Percentiles rank a stretch among this genome's conserved stretches.
phyloP scores from a whole-genome alignment of 768 basidiomycete genomes.

The Symmetrospora coprosmae region DNA sequence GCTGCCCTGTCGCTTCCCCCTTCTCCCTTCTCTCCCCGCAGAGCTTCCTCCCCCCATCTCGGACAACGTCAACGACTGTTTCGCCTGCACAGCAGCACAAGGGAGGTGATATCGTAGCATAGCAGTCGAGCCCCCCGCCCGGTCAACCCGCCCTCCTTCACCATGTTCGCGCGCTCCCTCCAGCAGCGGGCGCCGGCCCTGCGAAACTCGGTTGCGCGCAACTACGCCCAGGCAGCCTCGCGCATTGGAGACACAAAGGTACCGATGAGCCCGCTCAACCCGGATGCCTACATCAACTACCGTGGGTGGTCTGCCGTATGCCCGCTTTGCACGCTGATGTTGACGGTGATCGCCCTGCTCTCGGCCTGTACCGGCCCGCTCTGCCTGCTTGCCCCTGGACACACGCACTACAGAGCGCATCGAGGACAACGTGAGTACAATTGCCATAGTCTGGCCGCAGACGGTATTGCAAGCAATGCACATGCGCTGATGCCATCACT shows the following conservation, averaged over 20 bases:
- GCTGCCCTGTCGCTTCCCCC: too few species aligned
- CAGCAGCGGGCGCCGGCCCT: background rate
- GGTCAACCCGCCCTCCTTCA: too few species aligned
- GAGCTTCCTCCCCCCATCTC: too few species aligned
- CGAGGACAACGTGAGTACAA: slow-evolving; percentile 10
- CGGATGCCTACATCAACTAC: slow-evolving; percentile 41
- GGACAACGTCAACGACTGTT: too few species aligned
- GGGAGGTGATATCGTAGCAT: too few species aligned
- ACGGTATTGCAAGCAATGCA: background rate
- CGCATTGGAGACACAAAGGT: slow-evolving; percentile 37
- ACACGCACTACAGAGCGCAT: slow-evolving; percentile 3
- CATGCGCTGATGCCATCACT: background rate
- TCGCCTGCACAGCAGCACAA: too few species aligned
- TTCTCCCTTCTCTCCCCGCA: too few species aligned
- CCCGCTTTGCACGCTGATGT: background rate
- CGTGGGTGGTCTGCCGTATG: slow-evolving; percentile 57
- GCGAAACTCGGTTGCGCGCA: background rate
- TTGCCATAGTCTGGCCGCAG: background rate
- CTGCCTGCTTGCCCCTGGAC: background rate
- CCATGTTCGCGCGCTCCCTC: background rate
- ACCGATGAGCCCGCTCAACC: slow-evolving; percentile 39
- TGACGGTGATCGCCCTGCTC: background rate
- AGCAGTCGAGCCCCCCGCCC: too few species aligned
- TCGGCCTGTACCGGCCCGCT: background rate
- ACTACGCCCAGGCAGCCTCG: slow-evolving; percentile 15